Percentiles rank a stretch among this genome's conserved stretches.
Conservation (phyloP, 345 rosid species). For the Hibiscus tridactylites region DNA sequence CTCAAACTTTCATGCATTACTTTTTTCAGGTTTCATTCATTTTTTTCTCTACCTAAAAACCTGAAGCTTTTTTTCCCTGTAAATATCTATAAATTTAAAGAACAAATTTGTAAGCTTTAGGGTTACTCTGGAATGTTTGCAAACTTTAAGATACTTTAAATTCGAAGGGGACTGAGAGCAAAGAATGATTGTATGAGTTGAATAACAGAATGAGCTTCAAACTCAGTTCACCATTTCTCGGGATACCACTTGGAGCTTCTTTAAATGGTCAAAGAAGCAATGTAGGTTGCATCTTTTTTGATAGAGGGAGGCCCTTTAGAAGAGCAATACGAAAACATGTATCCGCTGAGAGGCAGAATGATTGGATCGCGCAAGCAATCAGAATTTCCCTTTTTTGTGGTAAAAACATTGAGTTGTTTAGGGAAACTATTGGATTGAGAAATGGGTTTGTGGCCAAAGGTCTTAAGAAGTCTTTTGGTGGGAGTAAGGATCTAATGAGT, state of each 20-base stretch:
- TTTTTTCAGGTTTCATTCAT: background rate
- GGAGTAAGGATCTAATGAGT: conserved; percentile 54
- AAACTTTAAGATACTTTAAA: background rate
- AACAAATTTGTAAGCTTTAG: background rate
- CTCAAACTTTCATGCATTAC: background rate
- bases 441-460: conserved; percentile 48
- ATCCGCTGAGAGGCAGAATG: conserved; percentile 49
- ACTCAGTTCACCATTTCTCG: conserved; percentile 47
- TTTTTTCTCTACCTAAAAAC: background rate
- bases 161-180: background rate
- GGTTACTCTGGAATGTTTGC: background rate
- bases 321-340: conserved; percentile 31
- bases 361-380: conserved; percentile 54
- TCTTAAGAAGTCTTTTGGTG: conserved; percentile 47
- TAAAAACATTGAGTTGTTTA: conserved; percentile 47
- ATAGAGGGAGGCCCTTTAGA: conserved; percentile 23
- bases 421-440: conserved; percentile 57
- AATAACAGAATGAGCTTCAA: conserved; percentile 44
- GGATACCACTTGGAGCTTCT: conserved; percentile 32
- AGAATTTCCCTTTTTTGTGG: conserved; percentile 64
- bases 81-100: background rate
- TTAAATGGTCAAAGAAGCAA: conserved; percentile 20
- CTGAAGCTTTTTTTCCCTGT: background rate
- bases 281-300: conserved; percentile 14
- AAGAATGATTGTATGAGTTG: background rate